Evolutionary conservation across 2,329 filamentous ascomycete genomes (phyloP).

Genomic region (Hypoxylon sp.): DNA sequence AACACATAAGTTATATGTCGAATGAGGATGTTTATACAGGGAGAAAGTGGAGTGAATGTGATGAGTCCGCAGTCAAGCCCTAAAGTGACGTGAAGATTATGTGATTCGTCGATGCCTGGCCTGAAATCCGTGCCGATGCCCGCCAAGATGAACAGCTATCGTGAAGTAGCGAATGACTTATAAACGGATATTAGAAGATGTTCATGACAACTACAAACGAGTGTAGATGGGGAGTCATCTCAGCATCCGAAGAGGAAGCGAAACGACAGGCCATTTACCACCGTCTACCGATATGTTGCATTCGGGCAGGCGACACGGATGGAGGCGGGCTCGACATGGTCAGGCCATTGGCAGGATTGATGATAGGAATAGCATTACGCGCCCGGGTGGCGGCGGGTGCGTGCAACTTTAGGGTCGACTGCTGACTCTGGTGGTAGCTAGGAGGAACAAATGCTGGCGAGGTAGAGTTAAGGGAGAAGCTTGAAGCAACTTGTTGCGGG

Average conservation of each 20-base stretch:
- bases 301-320: constrained; percentile 72
- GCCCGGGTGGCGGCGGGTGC: constrained; percentile 90
- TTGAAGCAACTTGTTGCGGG: constrained; percentile 81
- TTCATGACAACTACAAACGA: constrained; percentile 51
- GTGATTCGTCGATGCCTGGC: constrained; percentile 61
- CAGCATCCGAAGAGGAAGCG: constrained; percentile 54
- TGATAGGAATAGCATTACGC: constrained; percentile 96
- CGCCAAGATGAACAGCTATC: constrained; percentile 65
- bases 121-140: constrained; percentile 60
- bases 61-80: constrained; percentile 52
- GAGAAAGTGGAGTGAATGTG: constrained; percentile 50
- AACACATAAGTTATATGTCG: constrained; percentile 58
- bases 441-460: constrained; percentile 76
- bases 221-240: constrained; percentile 53
- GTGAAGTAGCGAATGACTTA: constrained; percentile 57
- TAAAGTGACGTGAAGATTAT: constrained; percentile 52
- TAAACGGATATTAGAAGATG: constrained; percentile 42
- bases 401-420: constrained; percentile 81
- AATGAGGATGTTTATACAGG: constrained; percentile 65
- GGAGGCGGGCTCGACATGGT: constrained; percentile 89
- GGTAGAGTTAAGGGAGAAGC: constrained; percentile 78
- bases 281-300: constrained; percentile 69
- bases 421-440: constrained; percentile 72
- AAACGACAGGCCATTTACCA: constrained; percentile 62
- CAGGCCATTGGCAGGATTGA: constrained; percentile 93